A percentile compares a stretch with the other conserved stretches of the same genome.
phyloP scores from a whole-genome alignment of 208 protist species.

The Wallacemonas sp. region DNA sequence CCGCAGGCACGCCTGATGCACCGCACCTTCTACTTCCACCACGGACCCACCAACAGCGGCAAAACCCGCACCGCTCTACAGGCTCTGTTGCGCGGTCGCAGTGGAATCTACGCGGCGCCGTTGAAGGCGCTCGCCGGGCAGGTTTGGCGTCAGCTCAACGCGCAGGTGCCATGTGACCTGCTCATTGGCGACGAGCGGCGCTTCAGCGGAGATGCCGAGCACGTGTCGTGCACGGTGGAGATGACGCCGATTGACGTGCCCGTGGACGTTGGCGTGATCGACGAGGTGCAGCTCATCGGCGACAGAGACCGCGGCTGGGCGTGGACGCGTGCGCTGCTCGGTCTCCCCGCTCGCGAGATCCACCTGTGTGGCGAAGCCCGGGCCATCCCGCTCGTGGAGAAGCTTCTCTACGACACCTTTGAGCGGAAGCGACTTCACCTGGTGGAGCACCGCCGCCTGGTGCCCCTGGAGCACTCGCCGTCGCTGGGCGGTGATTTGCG shows the following conservation, averaged over 20 bases:
- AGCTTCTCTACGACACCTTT: constrained; percentile 64
- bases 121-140: constrained; percentile 94
- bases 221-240: constrained; percentile 91
- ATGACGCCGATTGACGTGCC: constrained; percentile 82
- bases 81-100: constrained; percentile 50
- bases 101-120: constrained; percentile 93
- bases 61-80: constrained; percentile 93
- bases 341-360: constrained; percentile 87
- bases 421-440: constrained; percentile 63
- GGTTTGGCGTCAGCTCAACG: constrained; percentile 84
- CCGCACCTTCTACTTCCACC: constrained; percentile 87
- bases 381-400: constrained; percentile 69
- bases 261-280: constrained; percentile 91
- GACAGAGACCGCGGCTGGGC: constrained; percentile 93
- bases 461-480: constrained; percentile 57
- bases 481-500: constrained; percentile 41
- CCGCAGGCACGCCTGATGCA: constrained; percentile 70
- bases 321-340: constrained; percentile 94
- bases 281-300: constrained; percentile 95
- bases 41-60: constrained; percentile 95
- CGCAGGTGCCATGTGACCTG: constrained; percentile 86
- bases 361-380: constrained; percentile 91
- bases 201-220: constrained; percentile 69
- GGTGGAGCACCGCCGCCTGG: constrained; percentile 80
- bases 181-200: constrained; percentile 93